These are phyloP conservation scores for Suillus hirtellus DNA, from an alignment of 768 basidiomycete species.

Conservation along the genomic window DNA sequence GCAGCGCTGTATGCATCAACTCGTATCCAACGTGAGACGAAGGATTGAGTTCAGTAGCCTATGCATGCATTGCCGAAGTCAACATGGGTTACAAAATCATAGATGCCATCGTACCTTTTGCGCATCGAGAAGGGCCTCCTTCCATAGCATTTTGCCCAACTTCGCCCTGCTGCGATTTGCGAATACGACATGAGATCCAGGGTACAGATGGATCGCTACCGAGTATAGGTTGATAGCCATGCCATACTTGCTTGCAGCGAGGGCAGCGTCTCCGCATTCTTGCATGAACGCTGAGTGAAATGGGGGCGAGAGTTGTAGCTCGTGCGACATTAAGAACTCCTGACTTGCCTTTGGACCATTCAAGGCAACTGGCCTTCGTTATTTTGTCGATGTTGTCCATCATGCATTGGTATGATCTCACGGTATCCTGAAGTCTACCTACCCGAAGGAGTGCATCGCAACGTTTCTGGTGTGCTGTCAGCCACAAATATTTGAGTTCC, in stretches of 20 bases:
- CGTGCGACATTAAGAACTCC: background rate
- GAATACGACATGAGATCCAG: background rate
- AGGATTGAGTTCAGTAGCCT: too few relatives aligned
- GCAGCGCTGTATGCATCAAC: too few relatives aligned
- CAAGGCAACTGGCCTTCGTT: background rate
- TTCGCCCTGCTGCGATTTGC: background rate
- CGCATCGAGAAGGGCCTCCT: background rate
- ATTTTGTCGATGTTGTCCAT: background rate
- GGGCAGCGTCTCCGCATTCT: background rate
- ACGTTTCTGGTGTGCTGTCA: background rate
- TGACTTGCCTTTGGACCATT: background rate
- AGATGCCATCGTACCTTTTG: background rate
- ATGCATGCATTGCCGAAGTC: too few relatives aligned
- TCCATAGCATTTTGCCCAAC: background rate
- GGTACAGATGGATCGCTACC: background rate
- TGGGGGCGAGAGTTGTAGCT: fast-evolving
- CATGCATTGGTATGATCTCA: background rate
- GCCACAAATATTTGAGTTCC: background rate
- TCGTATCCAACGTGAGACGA: too few relatives aligned
- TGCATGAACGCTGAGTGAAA: background rate
- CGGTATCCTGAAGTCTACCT: background rate
- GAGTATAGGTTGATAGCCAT: background rate
- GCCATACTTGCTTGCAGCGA: background rate
- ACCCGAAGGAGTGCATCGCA: background rate
- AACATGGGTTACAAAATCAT: too few relatives aligned